A percentile compares a stretch with the other conserved stretches of the same genome.
Conservation (phyloP, 768 basidiomycete genomes). For the Nidularia sp. region DNA sequence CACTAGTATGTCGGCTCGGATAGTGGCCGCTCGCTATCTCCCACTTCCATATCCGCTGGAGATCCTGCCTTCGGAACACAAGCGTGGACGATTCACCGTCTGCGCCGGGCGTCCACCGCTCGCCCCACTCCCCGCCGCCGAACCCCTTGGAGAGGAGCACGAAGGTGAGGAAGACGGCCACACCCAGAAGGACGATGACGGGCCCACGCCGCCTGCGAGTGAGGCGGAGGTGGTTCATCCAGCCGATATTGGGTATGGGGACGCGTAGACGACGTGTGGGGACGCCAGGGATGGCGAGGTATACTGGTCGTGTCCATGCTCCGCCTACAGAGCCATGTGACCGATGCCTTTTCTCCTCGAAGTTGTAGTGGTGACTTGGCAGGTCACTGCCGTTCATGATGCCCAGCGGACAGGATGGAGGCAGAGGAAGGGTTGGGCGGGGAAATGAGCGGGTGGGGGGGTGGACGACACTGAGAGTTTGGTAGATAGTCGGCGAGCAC, state of each 20-base stretch:
- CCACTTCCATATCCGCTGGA: constrained; percentile 91
- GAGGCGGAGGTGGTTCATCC: constrained; percentile 36
- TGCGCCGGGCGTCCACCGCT: constrained; percentile 25
- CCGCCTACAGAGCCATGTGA: constrained; percentile 15
- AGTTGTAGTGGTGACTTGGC: constrained; percentile 37
- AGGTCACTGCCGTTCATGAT: constrained; percentile 27
- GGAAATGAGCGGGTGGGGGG: background rate
- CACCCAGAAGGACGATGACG: constrained; percentile 46
- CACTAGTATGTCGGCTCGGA: constrained; percentile 69
- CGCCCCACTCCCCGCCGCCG: constrained; percentile 37
- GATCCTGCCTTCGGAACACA: constrained; percentile 64
- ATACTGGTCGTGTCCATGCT: constrained; percentile 51
- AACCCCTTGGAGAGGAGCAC: constrained; percentile 39
- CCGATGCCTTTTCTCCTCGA: constrained; percentile 38
- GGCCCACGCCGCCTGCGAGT: constrained; percentile 49
- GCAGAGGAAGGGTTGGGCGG: background rate
- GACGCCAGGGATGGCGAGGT: constrained; percentile 56
- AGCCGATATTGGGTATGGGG: constrained; percentile 47
- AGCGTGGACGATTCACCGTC: constrained; percentile 58
- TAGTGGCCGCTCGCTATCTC: constrained; percentile 89
- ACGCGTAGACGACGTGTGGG: constrained; percentile 55
- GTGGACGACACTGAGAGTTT: background rate
- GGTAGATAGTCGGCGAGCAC: background rate
- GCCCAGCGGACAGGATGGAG: constrained; percentile 7
- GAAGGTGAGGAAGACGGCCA: constrained; percentile 47